These are phyloP conservation scores for Hypholoma fasciculare DNA, from an alignment of 768 basidiomycete genomes.

Conservation along the genomic window DNA sequence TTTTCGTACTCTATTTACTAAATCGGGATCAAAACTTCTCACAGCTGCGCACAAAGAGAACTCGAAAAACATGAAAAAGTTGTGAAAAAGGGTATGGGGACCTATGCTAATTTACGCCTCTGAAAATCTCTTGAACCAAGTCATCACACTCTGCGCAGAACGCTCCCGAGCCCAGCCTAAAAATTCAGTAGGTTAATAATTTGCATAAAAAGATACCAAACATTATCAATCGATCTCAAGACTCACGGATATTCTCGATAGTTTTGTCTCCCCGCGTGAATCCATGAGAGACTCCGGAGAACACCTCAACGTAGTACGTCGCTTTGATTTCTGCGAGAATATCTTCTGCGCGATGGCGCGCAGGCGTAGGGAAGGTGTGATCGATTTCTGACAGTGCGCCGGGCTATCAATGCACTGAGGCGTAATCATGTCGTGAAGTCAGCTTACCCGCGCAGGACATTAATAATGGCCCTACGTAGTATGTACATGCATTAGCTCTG, in stretches of 20 bases:
- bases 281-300: constrained; percentile 49
- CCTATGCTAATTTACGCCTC: too few species aligned
- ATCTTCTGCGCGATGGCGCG: constrained; percentile 55
- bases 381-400: constrained; percentile 43
- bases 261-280: constrained; percentile 48
- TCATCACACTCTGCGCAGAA: constrained; percentile 45
- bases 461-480: constrained; percentile 34
- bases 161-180: constrained; percentile 62
- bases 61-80: too few species aligned
- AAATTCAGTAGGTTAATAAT: background rate
- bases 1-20: too few species aligned
- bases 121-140: constrained; percentile 50
- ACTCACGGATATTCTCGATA: constrained; percentile 37
- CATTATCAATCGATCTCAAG: background rate
- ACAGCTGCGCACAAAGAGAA: too few species aligned
- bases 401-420: background rate
- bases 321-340: constrained; percentile 52
- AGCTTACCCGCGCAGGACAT: constrained; percentile 51
- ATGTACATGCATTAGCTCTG: too few species aligned
- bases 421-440: background rate
- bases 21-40: too few species aligned
- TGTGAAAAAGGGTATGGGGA: too few species aligned
- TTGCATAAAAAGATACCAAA: background rate
- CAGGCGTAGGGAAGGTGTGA: constrained; percentile 46
- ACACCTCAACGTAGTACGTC: constrained; percentile 56